These are phyloP conservation scores for Torulaspora pretoriensis DNA, from an alignment of 1,139 yeast species.

Conservation along the genomic window DNA sequence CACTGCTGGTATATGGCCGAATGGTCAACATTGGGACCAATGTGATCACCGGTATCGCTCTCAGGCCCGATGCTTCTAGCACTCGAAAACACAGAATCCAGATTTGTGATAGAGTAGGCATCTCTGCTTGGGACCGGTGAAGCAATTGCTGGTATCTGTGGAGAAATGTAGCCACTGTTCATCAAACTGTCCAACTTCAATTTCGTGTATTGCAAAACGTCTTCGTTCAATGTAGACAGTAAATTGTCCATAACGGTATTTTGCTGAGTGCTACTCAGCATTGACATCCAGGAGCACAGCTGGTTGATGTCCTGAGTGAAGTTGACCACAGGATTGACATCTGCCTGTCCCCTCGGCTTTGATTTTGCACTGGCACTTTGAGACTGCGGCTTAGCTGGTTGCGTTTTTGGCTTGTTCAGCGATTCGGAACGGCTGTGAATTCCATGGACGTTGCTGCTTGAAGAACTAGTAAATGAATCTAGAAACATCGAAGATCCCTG, in stretches of 20 bases:
- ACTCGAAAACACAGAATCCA: slow-evolving; percentile 22
- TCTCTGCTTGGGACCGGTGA: slow-evolving; percentile 30
- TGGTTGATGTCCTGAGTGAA: slow-evolving; percentile 48
- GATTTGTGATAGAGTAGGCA: slow-evolving; percentile 12
- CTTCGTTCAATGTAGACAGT: slow-evolving; percentile 47
- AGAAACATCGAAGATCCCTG: slow-evolving; percentile 21
- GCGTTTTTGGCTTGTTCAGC: slow-evolving; percentile 18
- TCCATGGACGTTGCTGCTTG: slow-evolving; percentile 9
- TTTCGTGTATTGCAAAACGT: slow-evolving; percentile 48
- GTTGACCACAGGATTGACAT: slow-evolving; percentile 32
- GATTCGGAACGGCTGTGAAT: slow-evolving; percentile 10
- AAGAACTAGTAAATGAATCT: slow-evolving; percentile 19
- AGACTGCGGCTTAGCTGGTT: slow-evolving; percentile 33
- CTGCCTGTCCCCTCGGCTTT: slow-evolving; percentile 14
- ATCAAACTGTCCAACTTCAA: slow-evolving; percentile 34
- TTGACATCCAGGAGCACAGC: slow-evolving; percentile 58
- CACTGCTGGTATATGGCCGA: slow-evolving; percentile 25
- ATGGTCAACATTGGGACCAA: slow-evolving; percentile 10
- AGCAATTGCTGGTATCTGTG: slow-evolving; percentile 22
- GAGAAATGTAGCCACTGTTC: slow-evolving; percentile 25
- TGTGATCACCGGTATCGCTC: slow-evolving; percentile 3
- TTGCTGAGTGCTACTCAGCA: slow-evolving; percentile 53
- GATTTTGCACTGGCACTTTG: slow-evolving; percentile 14
- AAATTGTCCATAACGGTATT: slow-evolving; percentile 56
- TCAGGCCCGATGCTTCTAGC: slow-evolving; percentile 4